Conservation (phyloP, 495 filamentous ascomycete species). For the Bacidia gigantensis region DNA sequence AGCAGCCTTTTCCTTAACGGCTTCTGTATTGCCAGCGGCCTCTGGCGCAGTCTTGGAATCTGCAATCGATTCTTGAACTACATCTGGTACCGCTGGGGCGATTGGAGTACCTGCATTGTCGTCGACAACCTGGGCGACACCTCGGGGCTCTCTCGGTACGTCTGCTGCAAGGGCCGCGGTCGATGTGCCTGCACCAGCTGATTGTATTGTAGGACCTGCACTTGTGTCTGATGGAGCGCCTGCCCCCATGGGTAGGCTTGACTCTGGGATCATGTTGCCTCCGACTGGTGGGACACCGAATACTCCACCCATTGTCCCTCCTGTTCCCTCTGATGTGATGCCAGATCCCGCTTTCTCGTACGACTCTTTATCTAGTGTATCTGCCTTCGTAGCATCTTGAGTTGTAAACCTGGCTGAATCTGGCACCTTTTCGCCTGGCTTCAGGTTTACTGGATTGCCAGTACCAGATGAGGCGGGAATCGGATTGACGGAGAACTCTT, state of each 20-base stretch:
- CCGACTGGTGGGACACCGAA: slow-evolving; percentile 50
- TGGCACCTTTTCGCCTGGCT: slow-evolving; percentile 55
- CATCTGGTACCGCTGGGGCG: slow-evolving; percentile 45
- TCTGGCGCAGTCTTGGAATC: slow-evolving; percentile 53
- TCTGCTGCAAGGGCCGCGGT: slow-evolving; percentile 44
- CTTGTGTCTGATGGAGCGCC: slow-evolving; percentile 20
- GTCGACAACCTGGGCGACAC: slow-evolving; percentile 51
- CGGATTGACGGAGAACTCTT: slow-evolving; percentile 49
- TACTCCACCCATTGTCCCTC: slow-evolving; percentile 35
- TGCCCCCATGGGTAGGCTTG: slow-evolving; percentile 58
- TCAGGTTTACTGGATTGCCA: slow-evolving; percentile 66
- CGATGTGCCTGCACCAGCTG: slow-evolving; percentile 21
- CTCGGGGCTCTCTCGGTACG: slow-evolving; percentile 29
- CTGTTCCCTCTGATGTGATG: slow-evolving; percentile 29
- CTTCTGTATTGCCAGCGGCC: slow-evolving; percentile 50
- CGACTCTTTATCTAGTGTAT: slow-evolving; percentile 66
- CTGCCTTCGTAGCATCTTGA: slow-evolving; percentile 42
- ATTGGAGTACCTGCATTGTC: slow-evolving; percentile 44
- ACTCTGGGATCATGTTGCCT: slow-evolving; percentile 67
- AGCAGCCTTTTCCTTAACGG: slow-evolving; percentile 65
- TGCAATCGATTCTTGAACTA: slow-evolving; percentile 59
- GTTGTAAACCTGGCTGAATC: slow-evolving; percentile 34
- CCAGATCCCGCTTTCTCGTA: slow-evolving; percentile 56
- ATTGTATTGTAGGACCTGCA: slow-evolving; percentile 26
- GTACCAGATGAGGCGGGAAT: slow-evolving; percentile 64